Percentiles rank a stretch among this genome's conserved stretches.
phyloP scores from a whole-genome alignment of 1,284 basidiomycete genomes.

The Fomitopsis schrenkii region DNA sequence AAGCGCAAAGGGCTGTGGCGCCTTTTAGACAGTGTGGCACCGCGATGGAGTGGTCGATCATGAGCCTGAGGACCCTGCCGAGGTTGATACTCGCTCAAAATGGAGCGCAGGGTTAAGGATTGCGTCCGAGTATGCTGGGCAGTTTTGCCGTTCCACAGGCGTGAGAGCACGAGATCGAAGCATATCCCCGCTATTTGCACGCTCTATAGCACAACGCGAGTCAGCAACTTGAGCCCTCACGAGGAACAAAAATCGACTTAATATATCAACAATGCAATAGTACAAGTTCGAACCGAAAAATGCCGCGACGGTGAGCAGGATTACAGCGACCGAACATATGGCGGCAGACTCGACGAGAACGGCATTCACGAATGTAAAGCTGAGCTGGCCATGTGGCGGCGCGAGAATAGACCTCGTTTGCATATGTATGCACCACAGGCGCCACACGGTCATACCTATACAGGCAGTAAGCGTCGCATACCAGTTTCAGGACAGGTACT shows the following conservation, averaged over 20 bases:
- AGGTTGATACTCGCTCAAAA: too few species aligned
- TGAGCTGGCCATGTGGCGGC: not conserved
- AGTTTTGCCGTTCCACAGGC: not conserved
- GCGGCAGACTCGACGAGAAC: not conserved
- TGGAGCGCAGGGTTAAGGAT: not conserved
- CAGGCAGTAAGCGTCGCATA: too few species aligned
- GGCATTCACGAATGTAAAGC: not conserved
- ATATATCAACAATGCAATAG: not conserved
- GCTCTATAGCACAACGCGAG: not conserved
- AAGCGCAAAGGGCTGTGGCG: too few species aligned
- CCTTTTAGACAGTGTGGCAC: too few species aligned
- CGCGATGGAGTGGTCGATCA: too few species aligned
- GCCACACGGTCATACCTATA: not conserved
- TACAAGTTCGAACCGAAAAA: not conserved
- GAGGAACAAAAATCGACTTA: not conserved
- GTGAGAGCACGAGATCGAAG: not conserved
- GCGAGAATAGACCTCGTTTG: not conserved
- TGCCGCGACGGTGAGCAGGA: not conserved
- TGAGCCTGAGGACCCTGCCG: not conserved
- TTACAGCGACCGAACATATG: not conserved
- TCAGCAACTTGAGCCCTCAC: too few species aligned
- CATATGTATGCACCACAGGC: not conserved
- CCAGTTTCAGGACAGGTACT: not conserved
- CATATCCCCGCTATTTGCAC: not conserved
- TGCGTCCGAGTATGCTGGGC: not conserved